Percentiles rank a stretch among this genome's conserved stretches.
Conservation (phyloP, 73 alveolate species). For the Paramecium caudatum region DNA sequence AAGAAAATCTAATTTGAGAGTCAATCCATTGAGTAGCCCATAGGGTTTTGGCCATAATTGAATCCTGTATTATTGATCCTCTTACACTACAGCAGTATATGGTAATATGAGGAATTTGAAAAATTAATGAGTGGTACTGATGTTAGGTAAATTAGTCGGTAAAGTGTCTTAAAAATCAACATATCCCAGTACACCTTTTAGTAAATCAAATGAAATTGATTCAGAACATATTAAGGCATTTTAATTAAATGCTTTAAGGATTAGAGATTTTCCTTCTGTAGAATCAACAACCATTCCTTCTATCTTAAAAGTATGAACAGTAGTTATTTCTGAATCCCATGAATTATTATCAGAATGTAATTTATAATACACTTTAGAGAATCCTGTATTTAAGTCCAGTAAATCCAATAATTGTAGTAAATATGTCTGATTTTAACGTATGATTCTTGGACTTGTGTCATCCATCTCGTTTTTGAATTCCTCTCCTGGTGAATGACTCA, state of each 20-base stretch:
- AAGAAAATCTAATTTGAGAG: constrained; percentile 10
- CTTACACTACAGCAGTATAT: constrained; percentile 39
- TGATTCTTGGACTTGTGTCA: constrained; percentile 46
- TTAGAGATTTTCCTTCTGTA: constrained; percentile 24
- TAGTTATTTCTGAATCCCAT: constrained; percentile 41
- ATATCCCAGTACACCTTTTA: not conserved
- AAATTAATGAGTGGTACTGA: constrained; percentile 57
- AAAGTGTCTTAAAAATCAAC: constrained; percentile 51
- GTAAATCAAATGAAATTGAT: not conserved
- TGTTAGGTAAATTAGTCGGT: constrained; percentile 51
- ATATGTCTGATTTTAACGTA: not conserved
- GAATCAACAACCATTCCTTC: constrained; percentile 12
- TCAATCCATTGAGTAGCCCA: constrained; percentile 51
- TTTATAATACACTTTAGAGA: not conserved
- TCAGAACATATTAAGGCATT: not conserved
- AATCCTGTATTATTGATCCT: not conserved
- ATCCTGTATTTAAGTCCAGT: constrained; percentile 14
- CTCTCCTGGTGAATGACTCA: constrained; percentile 54
- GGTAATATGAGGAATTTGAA: constrained; percentile 47
- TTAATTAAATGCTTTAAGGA: constrained; percentile 5
- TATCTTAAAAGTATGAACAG: not conserved
- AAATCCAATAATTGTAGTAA: constrained; percentile 32
- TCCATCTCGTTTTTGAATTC: constrained; percentile 47
- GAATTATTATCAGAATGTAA: not conserved
- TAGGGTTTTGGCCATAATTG: constrained; percentile 65